Base-by-base conservation (phyloP, 768 basidiomycete species). In the Rhizopogon sp. region DNA sequence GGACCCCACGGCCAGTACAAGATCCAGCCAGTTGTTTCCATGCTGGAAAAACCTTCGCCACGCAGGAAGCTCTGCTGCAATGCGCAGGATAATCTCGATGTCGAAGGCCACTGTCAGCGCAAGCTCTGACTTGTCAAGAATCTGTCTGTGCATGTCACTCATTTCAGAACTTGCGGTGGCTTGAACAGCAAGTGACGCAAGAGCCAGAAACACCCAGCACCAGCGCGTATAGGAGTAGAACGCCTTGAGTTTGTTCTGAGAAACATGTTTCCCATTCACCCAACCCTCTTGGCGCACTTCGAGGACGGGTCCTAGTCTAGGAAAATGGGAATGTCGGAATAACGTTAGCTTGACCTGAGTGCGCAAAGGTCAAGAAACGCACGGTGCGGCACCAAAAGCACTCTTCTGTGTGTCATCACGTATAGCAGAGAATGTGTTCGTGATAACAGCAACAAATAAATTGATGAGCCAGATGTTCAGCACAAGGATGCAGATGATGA, bases 401-500 rank as follows among this genome's bases (percentile, higher is more conserved):
- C 90, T 93, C 66, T 87, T 88, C 67, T 85, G 82, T 3, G 95
- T 97, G 63, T 92, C 86, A 4, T 83, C 79, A 37, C 92, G 77
- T 57, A 97, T 97, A 14, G 88, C 90, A 16, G 84, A 83, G 67
- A 98, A 98, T 0, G 91, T 90, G 64, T 93, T 89, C 29, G 93
- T 92, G 58, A 96, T 95, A n/a, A 97, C 93, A 16, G 95, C 94
- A 54, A 97, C 91, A 66, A 95, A 89, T 43, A 97, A 70, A 66
- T 94, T 93, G 76, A 95, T 87, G 55, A 96, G 77, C 91, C 91
- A 93, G 67, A 97, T 92, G 69, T 98, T 96, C 62, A 98, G 78
- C 22, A 97, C 80, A 59, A 98, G 73, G 57, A 98, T 75, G 53
- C 85, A 86, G 31, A 84, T 71, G 57, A 98, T 86, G 74, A 91